These are phyloP conservation scores for Tylopilus balloui DNA, from an alignment of 768 basidiomycete genomes.

Conservation along the genomic window DNA sequence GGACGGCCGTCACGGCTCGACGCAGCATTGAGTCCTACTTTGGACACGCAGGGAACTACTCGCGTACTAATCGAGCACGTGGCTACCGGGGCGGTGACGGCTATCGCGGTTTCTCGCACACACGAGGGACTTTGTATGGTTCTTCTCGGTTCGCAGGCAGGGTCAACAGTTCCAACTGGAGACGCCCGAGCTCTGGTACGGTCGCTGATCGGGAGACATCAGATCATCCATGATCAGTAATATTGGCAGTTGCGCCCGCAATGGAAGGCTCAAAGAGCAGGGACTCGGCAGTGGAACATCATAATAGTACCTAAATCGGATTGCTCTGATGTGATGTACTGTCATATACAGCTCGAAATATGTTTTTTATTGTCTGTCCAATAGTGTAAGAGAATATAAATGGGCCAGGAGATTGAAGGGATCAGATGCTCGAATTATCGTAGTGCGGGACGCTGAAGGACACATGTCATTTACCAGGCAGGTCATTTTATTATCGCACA, in stretches of 20 bases:
- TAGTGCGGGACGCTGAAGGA: slow-evolving; percentile 7
- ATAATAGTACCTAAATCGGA: slow-evolving; percentile 23
- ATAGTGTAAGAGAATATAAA: slow-evolving; percentile 22
- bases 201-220: slow-evolving; percentile 14
- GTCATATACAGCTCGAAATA: slow-evolving; percentile 21
- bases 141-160: slow-evolving; percentile 15
- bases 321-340: slow-evolving; percentile 12
- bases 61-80: slow-evolving; percentile 17
- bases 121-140: slow-evolving; percentile 13
- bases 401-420: slow-evolving; percentile 25
- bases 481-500: slow-evolving; percentile 10
- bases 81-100: slow-evolving; percentile 16
- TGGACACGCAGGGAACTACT: slow-evolving; percentile 6
- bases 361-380: slow-evolving; percentile 18
- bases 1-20: slow-evolving; percentile 3
- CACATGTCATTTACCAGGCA: slow-evolving; percentile 7
- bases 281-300: slow-evolving; percentile 17
- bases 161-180: slow-evolving; percentile 16
- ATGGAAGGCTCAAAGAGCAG: slow-evolving; percentile 25
- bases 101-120: slow-evolving; percentile 12
- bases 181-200: slow-evolving; percentile 11
- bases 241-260: slow-evolving; percentile 8
- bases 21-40: slow-evolving; percentile 6
- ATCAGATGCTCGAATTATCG: slow-evolving; percentile 18
- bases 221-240: slow-evolving; percentile 16